These are phyloP conservation scores for Carex arenaria DNA, from an alignment of 202 grass and related monocot species.

Conservation along the genomic window DNA sequence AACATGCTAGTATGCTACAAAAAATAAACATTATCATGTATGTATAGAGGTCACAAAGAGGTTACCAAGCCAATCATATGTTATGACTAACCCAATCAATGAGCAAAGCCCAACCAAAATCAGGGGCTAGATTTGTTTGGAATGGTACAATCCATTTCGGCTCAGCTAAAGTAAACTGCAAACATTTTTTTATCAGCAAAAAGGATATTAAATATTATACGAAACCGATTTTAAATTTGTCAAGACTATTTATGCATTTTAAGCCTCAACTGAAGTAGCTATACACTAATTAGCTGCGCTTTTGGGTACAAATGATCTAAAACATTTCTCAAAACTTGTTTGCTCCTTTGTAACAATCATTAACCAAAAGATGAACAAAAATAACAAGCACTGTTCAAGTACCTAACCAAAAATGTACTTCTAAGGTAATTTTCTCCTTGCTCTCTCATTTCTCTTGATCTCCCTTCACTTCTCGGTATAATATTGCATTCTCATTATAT, in stretches of 20 bases:
- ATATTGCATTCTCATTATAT: background rate
- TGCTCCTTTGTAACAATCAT: background rate
- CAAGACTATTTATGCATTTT: background rate
- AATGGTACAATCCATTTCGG: background rate
- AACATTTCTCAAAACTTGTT: slow-evolving; percentile 6
- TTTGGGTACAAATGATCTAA: background rate
- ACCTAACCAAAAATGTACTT: background rate
- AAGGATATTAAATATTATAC: background rate
- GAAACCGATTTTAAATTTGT: background rate
- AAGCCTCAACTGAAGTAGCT: background rate
- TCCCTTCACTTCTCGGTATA: background rate
- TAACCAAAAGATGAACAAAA: background rate
- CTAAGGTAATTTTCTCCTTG: background rate
- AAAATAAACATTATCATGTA: background rate
- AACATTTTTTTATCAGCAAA: background rate
- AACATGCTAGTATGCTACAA: background rate
- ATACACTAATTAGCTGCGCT: background rate
- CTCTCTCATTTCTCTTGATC: background rate
- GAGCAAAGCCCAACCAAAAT: background rate
- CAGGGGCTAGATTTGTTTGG: background rate
- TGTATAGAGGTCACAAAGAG: background rate
- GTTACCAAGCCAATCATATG: background rate
- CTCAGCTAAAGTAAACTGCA: background rate
- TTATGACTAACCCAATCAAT: background rate
- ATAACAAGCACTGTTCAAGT: background rate